Percentiles rank a stretch among this genome's conserved stretches.
Conservation (phyloP, 2,329 filamentous ascomycete genomes). For the Zymoseptoria tritici region DNA sequence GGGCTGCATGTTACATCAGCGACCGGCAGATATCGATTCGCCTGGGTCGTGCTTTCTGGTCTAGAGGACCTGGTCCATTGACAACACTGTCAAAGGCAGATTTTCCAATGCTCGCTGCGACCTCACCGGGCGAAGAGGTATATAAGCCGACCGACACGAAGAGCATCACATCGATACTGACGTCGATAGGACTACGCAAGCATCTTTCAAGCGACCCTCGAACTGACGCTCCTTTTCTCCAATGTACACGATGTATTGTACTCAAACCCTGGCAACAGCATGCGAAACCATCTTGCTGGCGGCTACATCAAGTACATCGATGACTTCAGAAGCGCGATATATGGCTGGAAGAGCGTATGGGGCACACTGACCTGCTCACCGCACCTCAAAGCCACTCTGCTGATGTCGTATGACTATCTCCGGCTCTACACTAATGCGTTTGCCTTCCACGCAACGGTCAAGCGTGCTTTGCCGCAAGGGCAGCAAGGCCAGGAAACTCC, state of each 20-base stretch:
- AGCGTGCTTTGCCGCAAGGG: constrained; percentile 35
- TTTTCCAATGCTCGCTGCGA: constrained; percentile 58
- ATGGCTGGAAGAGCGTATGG: constrained; percentile 65
- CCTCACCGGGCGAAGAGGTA: constrained; percentile 55
- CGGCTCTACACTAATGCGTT: constrained; percentile 69
- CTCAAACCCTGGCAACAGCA: constrained; percentile 61
- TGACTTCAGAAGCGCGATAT: constrained; percentile 61
- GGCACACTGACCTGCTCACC: constrained; percentile 58
- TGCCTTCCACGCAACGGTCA: constrained; percentile 63
- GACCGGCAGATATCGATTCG: constrained; percentile 63
- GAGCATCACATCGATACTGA: neutral
- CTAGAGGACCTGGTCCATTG: constrained; percentile 60
- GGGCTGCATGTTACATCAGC: constrained; percentile 61
- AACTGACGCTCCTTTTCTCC: constrained; percentile 64
- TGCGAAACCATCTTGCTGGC: constrained; percentile 62
- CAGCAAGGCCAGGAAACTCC: constrained; percentile 17
- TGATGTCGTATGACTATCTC: constrained; percentile 66
- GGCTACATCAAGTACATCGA: constrained; percentile 71
- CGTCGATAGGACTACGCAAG: neutral
- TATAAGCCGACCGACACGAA: constrained; percentile 30
- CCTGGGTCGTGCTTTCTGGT: constrained; percentile 67
- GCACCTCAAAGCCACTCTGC: constrained; percentile 58
- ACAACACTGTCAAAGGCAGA: constrained; percentile 58
- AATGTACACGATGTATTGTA: constrained; percentile 69
- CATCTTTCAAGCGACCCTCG: constrained; percentile 59